Conservation (phyloP, 2,329 filamentous ascomycete genomes). For the Colletotrichum sp. region DNA sequence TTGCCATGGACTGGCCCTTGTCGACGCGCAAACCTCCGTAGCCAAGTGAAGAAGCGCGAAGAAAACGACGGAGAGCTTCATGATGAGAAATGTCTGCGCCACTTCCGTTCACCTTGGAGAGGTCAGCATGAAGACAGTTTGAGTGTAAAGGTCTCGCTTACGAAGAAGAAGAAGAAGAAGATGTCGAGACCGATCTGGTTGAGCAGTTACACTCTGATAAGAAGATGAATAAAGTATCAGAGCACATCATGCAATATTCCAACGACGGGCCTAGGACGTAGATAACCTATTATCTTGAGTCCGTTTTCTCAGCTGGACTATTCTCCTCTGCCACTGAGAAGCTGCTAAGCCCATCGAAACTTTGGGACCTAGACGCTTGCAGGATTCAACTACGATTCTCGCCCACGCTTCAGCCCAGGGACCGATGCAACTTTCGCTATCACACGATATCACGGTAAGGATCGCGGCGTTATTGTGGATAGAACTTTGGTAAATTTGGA, state of each 20-base stretch:
- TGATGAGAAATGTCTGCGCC: neutral
- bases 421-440: neutral
- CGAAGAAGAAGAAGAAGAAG: neutral
- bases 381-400: neutral
- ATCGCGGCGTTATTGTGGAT: neutral
- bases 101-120: neutral
- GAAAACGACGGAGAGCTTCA: neutral
- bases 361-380: fast-evolving
- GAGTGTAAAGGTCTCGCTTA: neutral
- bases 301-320: fast-evolving
- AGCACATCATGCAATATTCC: neutral
- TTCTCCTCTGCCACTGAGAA: neutral
- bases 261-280: fast-evolving
- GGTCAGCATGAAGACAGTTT: neutral
- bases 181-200: fast-evolving
- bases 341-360: neutral
- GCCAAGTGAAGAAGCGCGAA: fast-evolving
- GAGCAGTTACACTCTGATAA: neutral
- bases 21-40: neutral
- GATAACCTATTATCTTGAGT: neutral
- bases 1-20: neutral
- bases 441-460: neutral
- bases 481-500: neutral
- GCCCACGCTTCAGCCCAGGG: neutral
- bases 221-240: neutral